Evolutionary conservation across 2,329 filamentous ascomycete species (phyloP), one percentile per base, ranked within the genome.

Genomic region (Blumeria graminis): DNA sequence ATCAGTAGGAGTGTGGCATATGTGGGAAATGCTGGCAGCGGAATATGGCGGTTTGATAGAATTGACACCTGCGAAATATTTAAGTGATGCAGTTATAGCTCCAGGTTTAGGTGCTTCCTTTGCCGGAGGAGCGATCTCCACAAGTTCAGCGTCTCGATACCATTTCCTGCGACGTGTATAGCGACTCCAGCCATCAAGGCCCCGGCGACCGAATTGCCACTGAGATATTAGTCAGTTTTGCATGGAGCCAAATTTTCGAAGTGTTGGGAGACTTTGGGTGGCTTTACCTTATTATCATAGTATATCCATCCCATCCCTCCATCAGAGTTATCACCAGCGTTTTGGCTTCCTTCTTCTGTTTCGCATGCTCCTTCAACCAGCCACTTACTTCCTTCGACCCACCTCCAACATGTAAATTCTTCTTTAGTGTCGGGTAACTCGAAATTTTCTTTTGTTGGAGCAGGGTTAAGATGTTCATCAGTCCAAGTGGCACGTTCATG

Each of bases 91-190:
- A 41, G 38, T 11, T 11, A n/a, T 41, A 11, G 38, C n/a, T 41
- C 11, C 10, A n/a, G 11, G 10, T 11, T 41, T 41, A n/a, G 38
- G 10, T 71, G 69, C 34, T 71, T 66, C 59, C 73, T 71, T 55
- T 71, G 64, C 58, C 70, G 67, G 18, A 71, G 65, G 43, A 69
- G 63, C 62, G 7, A 82, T 71, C 65, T 98, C 92, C 36, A 95
- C 86, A 3, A 98, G 77, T 70, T 98, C 92, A 9, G 92, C 92
- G 66, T 96, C 92, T 41, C 92, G 84, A 65, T 87, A 92, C 92
- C 92, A 98, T 70, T 96, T 95, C 60, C 92, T 74, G 22, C 92
- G 80, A 13, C 92, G 79, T 0, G 92, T 98, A 75, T 94, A 98
- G 57, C 87, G 81, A 43, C 86, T 86, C 92, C 92, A 98, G 56